Percentiles rank a stretch among this genome's conserved stretches.
phyloP scores from a whole-genome alignment of 139 green algal genomes.

The Chlorella sp. region DNA sequence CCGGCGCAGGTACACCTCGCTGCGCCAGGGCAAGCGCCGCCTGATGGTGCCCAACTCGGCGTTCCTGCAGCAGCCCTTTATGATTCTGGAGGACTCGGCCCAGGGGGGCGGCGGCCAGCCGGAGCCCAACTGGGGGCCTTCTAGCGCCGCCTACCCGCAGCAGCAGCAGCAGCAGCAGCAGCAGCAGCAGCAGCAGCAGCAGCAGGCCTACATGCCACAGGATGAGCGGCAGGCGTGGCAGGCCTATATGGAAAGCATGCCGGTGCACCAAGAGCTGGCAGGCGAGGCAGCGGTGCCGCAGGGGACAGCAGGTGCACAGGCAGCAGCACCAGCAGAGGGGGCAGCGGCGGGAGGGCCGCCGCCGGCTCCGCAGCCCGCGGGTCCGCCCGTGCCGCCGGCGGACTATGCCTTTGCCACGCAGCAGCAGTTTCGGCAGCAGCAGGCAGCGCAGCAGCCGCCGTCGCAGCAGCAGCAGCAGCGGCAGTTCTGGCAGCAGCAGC shows the following conservation, averaged over 20 bases:
- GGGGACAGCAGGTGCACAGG: background rate
- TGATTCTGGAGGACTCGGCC: constrained; percentile 60
- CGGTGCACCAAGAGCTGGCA: constrained; percentile 15
- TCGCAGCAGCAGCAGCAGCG: background rate
- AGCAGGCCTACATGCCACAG: background rate
- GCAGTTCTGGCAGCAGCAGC: background rate
- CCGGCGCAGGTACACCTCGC: constrained; percentile 58
- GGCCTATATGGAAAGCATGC: constrained; percentile 1
- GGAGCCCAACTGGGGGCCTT: background rate
- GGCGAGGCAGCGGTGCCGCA: background rate
- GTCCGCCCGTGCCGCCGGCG: background rate
- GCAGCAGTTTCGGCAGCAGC: constrained; percentile 1
- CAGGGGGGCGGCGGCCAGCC: background rate
- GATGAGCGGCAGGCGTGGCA: background rate
- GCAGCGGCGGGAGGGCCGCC: background rate
- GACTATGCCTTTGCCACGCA: background rate
- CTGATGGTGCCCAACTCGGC: constrained; percentile 74
- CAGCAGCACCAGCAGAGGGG: background rate
- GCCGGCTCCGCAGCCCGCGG: background rate
- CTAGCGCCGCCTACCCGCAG: background rate
- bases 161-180: background rate
- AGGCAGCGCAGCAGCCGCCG: background rate
- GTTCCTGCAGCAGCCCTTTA: constrained; percentile 76
- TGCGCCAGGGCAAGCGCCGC: constrained; percentile 60
- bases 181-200: background rate